These are phyloP conservation scores for Kodamaea restingae DNA, from an alignment of 805 yeast species.

Conservation along the genomic window DNA sequence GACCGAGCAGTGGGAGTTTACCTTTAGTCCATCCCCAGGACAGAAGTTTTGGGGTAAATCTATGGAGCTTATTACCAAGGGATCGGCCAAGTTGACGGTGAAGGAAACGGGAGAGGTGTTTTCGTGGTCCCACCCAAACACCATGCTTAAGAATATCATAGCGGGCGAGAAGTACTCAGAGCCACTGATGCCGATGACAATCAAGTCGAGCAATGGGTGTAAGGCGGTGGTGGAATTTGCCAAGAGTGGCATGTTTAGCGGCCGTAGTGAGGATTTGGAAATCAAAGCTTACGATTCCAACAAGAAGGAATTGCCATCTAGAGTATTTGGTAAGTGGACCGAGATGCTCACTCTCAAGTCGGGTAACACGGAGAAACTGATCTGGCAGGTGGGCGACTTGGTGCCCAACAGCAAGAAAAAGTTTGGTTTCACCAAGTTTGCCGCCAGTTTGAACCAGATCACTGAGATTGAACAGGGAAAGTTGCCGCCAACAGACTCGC, in stretches of 20 bases:
- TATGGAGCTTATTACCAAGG: conserved; percentile 75
- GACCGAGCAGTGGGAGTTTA: conserved; percentile 63
- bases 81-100: conserved; percentile 56
- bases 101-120: conserved; percentile 65
- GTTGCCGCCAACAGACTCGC: conserved; percentile 83
- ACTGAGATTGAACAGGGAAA: conserved; percentile 61
- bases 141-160: conserved; percentile 77
- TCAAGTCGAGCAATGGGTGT: conserved; percentile 65
- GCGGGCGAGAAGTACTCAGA: conserved; percentile 96
- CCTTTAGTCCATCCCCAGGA: conserved; percentile 63
- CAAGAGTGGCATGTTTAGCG: conserved; percentile 78
- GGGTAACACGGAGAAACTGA: conserved; percentile 35
- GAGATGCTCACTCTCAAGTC: conserved; percentile 48
- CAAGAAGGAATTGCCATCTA: conserved; percentile 35
- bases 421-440: conserved; percentile 83
- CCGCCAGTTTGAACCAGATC: conserved; percentile 77
- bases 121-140: conserved; percentile 79
- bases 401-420: conserved; percentile 55
- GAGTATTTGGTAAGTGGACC: conserved; percentile 83
- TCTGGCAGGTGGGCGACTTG: conserved; percentile 73
- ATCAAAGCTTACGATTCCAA: conserved; percentile 41
- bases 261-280: conserved; percentile 65
- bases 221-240: conserved; percentile 72
- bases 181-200: conserved; percentile 66
- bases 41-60: conserved; percentile 97